Evolutionary conservation across 139 green algal species (phyloP).

Genomic region (Coelastrella sp.): DNA sequence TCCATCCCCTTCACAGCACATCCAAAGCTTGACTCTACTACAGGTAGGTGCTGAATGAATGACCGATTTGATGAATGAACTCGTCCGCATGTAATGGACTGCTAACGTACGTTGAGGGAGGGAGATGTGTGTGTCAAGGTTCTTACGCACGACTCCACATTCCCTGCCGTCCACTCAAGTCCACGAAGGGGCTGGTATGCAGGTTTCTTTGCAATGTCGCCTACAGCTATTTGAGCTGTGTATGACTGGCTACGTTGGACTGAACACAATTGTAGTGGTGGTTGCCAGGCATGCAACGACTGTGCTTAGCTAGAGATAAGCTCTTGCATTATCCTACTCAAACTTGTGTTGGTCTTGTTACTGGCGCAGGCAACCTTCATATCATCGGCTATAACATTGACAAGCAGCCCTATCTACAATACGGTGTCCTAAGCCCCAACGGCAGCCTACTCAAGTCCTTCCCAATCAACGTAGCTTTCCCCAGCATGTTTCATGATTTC

Average conservation of each 20-base stretch:
- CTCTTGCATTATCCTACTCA: neutral
- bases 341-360: neutral
- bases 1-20: constrained; percentile 83
- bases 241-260: too few species aligned
- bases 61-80: too few species aligned
- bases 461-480: constrained; percentile 35
- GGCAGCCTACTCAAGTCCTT: constrained; percentile 46
- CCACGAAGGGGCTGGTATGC: too few species aligned
- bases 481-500: constrained; percentile 64
- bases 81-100: too few species aligned
- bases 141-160: too few species aligned
- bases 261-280: too few species aligned
- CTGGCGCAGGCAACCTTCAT: constrained; percentile 39
- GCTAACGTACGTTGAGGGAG: too few species aligned
- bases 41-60: too few species aligned
- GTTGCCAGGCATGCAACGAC: neutral
- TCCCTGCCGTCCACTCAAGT: too few species aligned
- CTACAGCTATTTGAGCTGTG: too few species aligned
- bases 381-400: constrained; percentile 51
- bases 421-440: constrained; percentile 36
- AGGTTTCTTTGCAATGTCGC: too few species aligned
- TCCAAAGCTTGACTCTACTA: constrained; percentile 83
- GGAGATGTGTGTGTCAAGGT: too few species aligned
- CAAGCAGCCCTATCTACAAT: constrained; percentile 33
- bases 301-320: neutral